Evolutionary conservation across 1,284 basidiomycete species (phyloP).

Genomic region (Austroboletus novae-zelandiae): DNA sequence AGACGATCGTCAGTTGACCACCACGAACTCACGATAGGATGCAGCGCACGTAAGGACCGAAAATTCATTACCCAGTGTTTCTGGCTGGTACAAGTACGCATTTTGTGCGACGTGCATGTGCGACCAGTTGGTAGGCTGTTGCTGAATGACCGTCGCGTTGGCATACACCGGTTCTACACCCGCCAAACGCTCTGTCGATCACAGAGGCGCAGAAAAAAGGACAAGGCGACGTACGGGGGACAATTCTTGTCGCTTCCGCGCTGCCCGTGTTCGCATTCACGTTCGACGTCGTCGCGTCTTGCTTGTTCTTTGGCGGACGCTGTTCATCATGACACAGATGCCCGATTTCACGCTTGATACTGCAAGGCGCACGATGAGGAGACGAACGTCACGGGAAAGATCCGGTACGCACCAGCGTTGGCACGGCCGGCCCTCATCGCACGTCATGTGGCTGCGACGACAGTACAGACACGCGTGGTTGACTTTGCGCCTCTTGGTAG

Average conservation of each 20-base stretch:
- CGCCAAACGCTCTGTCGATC: neutral
- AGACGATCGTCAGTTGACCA: neutral
- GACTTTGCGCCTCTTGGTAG: slow-evolving; percentile 72
- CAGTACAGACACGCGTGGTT: slow-evolving; percentile 95
- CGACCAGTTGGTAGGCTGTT: slow-evolving; percentile 49
- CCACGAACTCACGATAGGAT: neutral
- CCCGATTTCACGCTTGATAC: slow-evolving; percentile 89
- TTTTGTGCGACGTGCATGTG: slow-evolving; percentile 42
- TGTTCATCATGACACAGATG: slow-evolving; percentile 88
- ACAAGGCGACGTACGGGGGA: slow-evolving; percentile 10
- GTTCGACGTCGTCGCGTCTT: slow-evolving; percentile 22
- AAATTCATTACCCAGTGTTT: slow-evolving; percentile 77
- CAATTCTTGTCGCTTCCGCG: slow-evolving; percentile 19
- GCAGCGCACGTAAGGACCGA: slow-evolving; percentile 72
- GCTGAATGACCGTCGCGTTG: slow-evolving; percentile 19
- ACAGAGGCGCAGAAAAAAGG: neutral
- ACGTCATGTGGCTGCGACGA: slow-evolving; percentile 91
- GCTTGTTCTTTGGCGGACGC: slow-evolving; percentile 50
- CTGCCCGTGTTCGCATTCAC: slow-evolving; percentile 17
- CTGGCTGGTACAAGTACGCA: slow-evolving; percentile 62
- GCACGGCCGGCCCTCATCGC: slow-evolving; percentile 86
- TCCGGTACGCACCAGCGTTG: slow-evolving; percentile 74
- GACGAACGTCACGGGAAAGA: neutral
- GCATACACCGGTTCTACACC: slow-evolving; percentile 34
- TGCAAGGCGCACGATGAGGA: slow-evolving; percentile 32